These are phyloP conservation scores for Setomelanomma holmii DNA, from an alignment of 2,329 filamentous ascomycete species.

Conservation along the genomic window DNA sequence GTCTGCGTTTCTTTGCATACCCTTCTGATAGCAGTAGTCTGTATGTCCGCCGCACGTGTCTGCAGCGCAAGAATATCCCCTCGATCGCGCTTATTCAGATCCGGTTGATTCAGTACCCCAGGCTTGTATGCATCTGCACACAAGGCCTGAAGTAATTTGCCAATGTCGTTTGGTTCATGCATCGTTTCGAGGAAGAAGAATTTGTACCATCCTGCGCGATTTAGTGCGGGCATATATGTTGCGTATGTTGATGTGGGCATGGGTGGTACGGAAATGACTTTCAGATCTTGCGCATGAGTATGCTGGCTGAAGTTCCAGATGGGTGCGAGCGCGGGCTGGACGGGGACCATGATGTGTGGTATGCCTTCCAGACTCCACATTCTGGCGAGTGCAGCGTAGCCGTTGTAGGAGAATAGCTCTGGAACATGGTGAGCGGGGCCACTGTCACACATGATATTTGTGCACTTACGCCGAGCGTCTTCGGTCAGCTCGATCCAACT, in stretches of 20 bases:
- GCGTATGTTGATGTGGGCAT: conserved; percentile 17
- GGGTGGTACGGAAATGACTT: conserved; percentile 19
- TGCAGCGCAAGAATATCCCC: conserved; percentile 29
- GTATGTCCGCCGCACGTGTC: conserved; percentile 31
- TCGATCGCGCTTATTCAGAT: conserved; percentile 38
- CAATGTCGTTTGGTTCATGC: conserved; percentile 35
- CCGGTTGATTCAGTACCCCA: conserved; percentile 39
- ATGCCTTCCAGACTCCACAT: conserved; percentile 44
- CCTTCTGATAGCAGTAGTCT: conserved; percentile 31
- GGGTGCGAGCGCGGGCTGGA: conserved; percentile 32
- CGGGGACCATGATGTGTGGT: conserved; percentile 45
- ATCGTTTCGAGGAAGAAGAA: conserved; percentile 43
- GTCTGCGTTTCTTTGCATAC: conserved; percentile 38
- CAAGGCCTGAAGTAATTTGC: conserved; percentile 32
- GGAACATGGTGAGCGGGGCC: neutral
- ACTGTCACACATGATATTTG: neutral
- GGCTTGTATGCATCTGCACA: conserved; percentile 44
- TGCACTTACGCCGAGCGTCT: conserved; percentile 36
- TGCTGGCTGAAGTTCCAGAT: conserved; percentile 39
- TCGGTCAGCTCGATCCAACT: conserved; percentile 40
- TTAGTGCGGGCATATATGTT: conserved; percentile 44
- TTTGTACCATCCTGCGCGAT: conserved; percentile 47
- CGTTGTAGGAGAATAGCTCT: conserved; percentile 39
- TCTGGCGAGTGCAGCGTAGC: conserved; percentile 38
- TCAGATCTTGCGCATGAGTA: conserved; percentile 31